These are phyloP conservation scores for Starmera quercuum DNA, from an alignment of 805 yeast genomes.

Conservation along the genomic window DNA sequence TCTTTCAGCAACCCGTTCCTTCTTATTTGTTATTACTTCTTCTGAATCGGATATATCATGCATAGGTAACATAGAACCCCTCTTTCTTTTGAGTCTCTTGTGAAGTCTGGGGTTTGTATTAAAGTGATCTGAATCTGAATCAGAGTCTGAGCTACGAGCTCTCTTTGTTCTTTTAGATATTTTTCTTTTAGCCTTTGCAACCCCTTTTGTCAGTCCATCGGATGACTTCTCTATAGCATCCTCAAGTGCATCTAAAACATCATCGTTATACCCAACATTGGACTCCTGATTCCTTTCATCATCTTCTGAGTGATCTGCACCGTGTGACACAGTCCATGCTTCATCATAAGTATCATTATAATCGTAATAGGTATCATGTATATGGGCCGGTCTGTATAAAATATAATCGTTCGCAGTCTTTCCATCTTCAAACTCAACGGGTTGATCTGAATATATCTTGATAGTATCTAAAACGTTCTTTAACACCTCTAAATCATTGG, in stretches of 20 bases:
- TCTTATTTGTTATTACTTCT: conserved; percentile 2
- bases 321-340: conserved; percentile 16
- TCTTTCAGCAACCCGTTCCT: neutral
- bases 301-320: conserved; percentile 27
- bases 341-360: conserved; percentile 30
- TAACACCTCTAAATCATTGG: conserved; percentile 24
- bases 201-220: conserved; percentile 9
- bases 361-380: conserved; percentile 20
- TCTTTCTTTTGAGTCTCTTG: conserved; percentile 5
- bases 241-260: conserved; percentile 12
- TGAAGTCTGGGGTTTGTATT: conserved; percentile 2
- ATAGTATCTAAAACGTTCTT: conserved; percentile 28
- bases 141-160: conserved; percentile 5
- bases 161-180: conserved; percentile 4
- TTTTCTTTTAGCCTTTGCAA: conserved; percentile 13
- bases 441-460: conserved; percentile 30
- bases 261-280: conserved; percentile 11
- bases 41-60: conserved; percentile 28
- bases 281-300: conserved; percentile 18
- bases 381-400: conserved; percentile 5
- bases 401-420: conserved; percentile 27
- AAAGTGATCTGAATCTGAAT: conserved; percentile 5
- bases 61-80: conserved; percentile 13
- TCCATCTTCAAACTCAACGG: conserved; percentile 28
- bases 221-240: conserved; percentile 8